These are phyloP conservation scores for Volvariella surrecta DNA, from an alignment of 1,284 basidiomycete species.

Conservation along the genomic window DNA sequence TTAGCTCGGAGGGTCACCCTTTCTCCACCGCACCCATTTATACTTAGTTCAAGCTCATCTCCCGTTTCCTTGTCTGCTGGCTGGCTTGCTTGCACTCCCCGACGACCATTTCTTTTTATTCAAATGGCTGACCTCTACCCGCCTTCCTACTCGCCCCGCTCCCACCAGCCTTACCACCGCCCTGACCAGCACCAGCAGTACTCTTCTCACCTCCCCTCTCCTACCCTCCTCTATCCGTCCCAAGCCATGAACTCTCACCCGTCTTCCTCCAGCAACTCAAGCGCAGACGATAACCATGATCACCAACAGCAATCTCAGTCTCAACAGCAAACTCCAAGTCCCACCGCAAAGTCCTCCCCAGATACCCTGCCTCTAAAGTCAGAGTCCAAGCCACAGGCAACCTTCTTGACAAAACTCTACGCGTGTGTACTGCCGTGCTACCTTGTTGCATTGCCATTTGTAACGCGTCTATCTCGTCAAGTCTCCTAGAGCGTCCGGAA, in stretches of 20 bases:
- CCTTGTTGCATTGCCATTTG: neutral
- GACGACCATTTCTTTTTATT: conserved; percentile 12
- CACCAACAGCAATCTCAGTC: conserved; percentile 6
- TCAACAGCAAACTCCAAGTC: conserved; percentile 25
- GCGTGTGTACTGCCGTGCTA: conserved; percentile 45
- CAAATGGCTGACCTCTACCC: conserved; percentile 67
- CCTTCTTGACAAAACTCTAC: conserved; percentile 89
- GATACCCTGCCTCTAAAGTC: conserved; percentile 44
- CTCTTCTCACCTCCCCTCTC: conserved; percentile 22
- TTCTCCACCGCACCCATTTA: conserved; percentile 30
- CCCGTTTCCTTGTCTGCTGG: conserved; percentile 2
- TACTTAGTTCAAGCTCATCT: conserved; percentile 18
- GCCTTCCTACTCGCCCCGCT: conserved; percentile 39
- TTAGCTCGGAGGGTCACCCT: conserved; percentile 31
- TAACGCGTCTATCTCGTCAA: conserved; percentile 17
- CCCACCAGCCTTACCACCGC: conserved; percentile 10
- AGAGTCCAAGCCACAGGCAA: conserved; percentile 75
- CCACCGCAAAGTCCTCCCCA: conserved; percentile 34
- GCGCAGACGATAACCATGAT: conserved; percentile 41
- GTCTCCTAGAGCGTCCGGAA: conserved; percentile 76
- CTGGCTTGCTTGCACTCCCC: conserved; percentile 7
- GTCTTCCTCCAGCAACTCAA: conserved; percentile 33
- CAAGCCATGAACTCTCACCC: conserved; percentile 33
- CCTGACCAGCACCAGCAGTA: conserved; percentile 18
- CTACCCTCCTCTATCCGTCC: conserved; percentile 34